phyloP scores from a whole-genome alignment of 164 flowering plant species.

The Hamamelis virginiana region DNA sequence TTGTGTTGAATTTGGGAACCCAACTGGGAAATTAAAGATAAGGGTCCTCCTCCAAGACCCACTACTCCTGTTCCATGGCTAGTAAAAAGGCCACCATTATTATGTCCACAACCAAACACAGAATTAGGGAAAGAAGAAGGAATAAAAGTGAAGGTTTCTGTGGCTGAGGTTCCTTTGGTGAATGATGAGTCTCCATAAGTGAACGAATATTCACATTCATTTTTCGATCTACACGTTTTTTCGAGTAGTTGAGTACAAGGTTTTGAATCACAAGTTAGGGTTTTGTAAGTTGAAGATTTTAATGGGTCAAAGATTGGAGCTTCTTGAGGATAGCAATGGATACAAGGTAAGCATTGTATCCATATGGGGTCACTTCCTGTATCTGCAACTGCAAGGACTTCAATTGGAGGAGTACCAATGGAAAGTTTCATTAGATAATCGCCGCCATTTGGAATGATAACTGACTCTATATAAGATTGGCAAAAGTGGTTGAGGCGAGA shows the following conservation, averaged over 20 bases:
- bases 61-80: constrained; percentile 18
- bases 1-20: neutral
- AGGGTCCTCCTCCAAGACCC: constrained; percentile 29
- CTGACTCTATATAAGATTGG: neutral
- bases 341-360: constrained; percentile 45
- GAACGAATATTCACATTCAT: constrained; percentile 6
- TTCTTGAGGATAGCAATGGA: constrained; percentile 26
- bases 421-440: constrained; percentile 29
- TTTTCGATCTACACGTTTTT: neutral
- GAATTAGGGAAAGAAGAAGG: constrained; percentile 16
- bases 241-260: constrained; percentile 1
- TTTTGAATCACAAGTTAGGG: constrained; percentile 19
- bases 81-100: constrained; percentile 23
- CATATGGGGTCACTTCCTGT: constrained; percentile 46
- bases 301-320: constrained; percentile 32
- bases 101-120: constrained; percentile 29
- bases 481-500: constrained; percentile 12
- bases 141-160: constrained; percentile 25
- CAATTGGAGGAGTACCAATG: constrained; percentile 32
- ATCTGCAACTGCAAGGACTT: constrained; percentile 31
- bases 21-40: constrained; percentile 22
- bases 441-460: neutral
- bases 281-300: constrained; percentile 18
- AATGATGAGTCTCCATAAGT: constrained; percentile 31
- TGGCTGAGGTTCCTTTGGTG: constrained; percentile 24